phyloP scores from a whole-genome alignment of 352 stramenopile genomes.

The Phytophthora pistaciae region DNA sequence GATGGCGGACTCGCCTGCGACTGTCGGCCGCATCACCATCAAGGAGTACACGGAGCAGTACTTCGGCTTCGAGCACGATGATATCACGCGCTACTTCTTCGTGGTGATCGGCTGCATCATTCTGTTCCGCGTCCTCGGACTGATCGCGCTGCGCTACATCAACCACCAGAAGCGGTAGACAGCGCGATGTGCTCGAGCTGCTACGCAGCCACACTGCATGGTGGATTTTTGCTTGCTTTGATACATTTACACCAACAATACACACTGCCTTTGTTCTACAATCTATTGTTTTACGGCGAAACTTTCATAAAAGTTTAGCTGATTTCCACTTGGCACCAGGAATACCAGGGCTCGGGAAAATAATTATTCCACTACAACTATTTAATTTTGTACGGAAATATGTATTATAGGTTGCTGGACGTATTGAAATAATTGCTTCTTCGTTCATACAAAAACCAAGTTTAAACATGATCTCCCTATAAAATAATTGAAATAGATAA shows the following conservation, averaged over 20 bases:
- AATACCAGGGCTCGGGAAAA: too few species aligned
- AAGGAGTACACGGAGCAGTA: conserved; percentile 32
- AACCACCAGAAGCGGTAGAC: conserved; percentile 51
- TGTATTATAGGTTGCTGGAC: too few species aligned
- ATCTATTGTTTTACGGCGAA: too few species aligned
- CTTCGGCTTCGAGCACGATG: conserved; percentile 34
- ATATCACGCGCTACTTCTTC: conserved; percentile 32
- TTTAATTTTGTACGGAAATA: too few species aligned
- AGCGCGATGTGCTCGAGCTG: background rate
- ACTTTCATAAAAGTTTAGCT: too few species aligned
- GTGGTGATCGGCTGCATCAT: conserved; percentile 35
- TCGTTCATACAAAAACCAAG: too few species aligned
- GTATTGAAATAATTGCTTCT: too few species aligned
- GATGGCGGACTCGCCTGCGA: conserved; percentile 29
- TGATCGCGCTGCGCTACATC: conserved; percentile 44
- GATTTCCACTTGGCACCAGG: too few species aligned
- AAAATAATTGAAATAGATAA: too few species aligned
- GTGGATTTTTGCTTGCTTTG: background rate
- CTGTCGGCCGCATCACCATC: conserved; percentile 30
- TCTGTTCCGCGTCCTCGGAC: conserved; percentile 37
- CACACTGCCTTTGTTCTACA: background rate
- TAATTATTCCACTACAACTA: too few species aligned
- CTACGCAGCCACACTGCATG: background rate
- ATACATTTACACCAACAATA: background rate
- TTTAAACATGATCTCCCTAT: too few species aligned